phyloP scores from a whole-genome alignment of 2,329 filamentous ascomycete species.

The Colletotrichum musicola region DNA sequence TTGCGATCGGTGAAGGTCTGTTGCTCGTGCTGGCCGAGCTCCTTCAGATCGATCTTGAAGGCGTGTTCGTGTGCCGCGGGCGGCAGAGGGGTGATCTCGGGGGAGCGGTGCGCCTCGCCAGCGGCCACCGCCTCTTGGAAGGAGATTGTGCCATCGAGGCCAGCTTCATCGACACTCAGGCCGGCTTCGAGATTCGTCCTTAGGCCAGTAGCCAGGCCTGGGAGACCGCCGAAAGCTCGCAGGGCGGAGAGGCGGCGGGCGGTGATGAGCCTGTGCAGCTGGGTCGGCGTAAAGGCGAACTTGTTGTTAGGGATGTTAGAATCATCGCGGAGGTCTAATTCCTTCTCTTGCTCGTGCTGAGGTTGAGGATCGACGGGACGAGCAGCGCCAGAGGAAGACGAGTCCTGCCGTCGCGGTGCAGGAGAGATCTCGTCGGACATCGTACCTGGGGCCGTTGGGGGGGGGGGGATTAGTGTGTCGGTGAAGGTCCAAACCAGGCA shows the following conservation, averaged over 20 bases:
- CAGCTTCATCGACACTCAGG: conserved; percentile 63
- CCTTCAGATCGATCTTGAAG: conserved; percentile 36
- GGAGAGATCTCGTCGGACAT: conserved; percentile 66
- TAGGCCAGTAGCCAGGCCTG: conserved; percentile 64
- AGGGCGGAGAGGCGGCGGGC: conserved; percentile 62
- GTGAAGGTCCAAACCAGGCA: conserved; percentile 8
- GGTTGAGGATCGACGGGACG: conserved; percentile 40
- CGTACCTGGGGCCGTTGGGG: not conserved
- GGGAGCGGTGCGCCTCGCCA: conserved; percentile 47
- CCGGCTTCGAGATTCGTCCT: conserved; percentile 61
- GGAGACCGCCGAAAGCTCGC: conserved; percentile 64
- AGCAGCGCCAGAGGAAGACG: conserved; percentile 51
- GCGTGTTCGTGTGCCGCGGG: conserved; percentile 42
- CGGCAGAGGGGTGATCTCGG: conserved; percentile 42
- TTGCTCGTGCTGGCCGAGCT: conserved; percentile 39
- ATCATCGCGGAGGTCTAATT: conserved; percentile 34
- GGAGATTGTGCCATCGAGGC: conserved; percentile 57
- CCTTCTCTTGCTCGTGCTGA: not conserved
- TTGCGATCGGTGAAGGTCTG: conserved; percentile 70
- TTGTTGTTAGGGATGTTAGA: conserved; percentile 52
- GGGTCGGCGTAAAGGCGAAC: conserved; percentile 67
- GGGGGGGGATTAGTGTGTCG: not conserved
- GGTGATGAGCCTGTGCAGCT: conserved; percentile 66
- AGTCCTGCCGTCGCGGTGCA: conserved; percentile 61
- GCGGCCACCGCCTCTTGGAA: conserved; percentile 63